Evolutionary conservation across 2,329 filamentous ascomycete species (phyloP), one percentile per base, ranked within the genome.

Genomic region (Microascus cirrosus): DNA sequence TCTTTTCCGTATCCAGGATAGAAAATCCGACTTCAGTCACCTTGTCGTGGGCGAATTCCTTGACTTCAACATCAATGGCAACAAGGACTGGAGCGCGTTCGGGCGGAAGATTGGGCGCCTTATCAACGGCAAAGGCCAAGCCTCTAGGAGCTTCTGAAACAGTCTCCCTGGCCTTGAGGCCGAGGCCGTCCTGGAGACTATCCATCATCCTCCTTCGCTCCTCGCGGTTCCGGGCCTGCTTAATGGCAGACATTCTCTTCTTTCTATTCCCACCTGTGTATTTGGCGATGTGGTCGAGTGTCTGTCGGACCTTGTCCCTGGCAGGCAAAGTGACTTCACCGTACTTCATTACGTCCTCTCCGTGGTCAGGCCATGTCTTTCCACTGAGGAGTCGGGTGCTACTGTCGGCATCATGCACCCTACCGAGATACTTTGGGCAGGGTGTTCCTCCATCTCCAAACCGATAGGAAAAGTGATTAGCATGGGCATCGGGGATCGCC

Each of bases 21-120:
- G 90, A 86, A 48, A 99, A 76, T 1, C 94, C 94, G 45, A 99
- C 78, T 69, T 99, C 94, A 0, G 92, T 95, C 59, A 97, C 79
- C 13, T 81, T 74, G 36, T 77, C 74, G 13, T 83, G 80, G 52
- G 81, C 75, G 24, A 73, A 71, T 69, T 99, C 94, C 59, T 85
- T 89, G 1, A 86, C 84, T 70, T 99, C 94, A 35, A 94, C 75
- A 64, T 99, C 94, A 52, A 97, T 76, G 61, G 81, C 84, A 59
- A 96, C 76, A 63, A 96, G 87, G 8, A 95, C 77, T 5, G 66
- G 58, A 20, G 35, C 36, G 13, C 22, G n/a, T 8, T 53, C 28
- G 13, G 32, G n/a, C 13, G 45, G 55, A 32, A 42, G 53, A 32
- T 1, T 5, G 2, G 55, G 39, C 3, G 42, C 39, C 15, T 56